Base-by-base conservation (phyloP, 2,329 filamentous ascomycete genomes). In the Xylaria sp. region DNA sequence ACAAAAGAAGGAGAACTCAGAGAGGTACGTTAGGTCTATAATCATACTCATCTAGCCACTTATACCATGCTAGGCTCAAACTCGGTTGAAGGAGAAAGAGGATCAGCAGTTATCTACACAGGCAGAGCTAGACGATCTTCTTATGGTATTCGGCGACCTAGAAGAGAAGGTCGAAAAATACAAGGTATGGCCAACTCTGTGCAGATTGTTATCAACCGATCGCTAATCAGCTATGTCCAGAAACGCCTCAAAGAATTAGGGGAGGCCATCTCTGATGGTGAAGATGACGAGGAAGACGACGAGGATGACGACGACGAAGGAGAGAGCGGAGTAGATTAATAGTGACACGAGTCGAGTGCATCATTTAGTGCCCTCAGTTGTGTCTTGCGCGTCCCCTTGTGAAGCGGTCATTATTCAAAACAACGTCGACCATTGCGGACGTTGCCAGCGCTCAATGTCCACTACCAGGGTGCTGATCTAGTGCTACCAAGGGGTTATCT, bases 91-190 rank as follows among this genome's bases (percentile, higher is more conserved):
- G 53, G 81, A 86, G 70, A 90, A 87, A 69, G 87, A 90, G 72
- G 85, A 88, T 67, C 89, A 91, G 66, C 89, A 87, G 63, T 84
- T 88, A 68, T 81, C 86, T 1, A 85, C 86, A 5, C 92, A 95
- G 76, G 85, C 87, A 2, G 93, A 96, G 78, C 83, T 95, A 53
- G 93, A 96, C 72, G 93, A 96, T 78, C 83, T 95, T 62, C 81
- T 96, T 41, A 91, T 95, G 82, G 90, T 96, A 5, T 93, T 94
- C 79, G 89, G 88, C 15, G 93, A 96, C 76, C 77, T 94, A 20
- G 93, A 96, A 79, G 91, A 93, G 62, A 95, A 94, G 81, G 84
- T 89, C 57, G 85, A 86, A 48, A 89, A 87, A 73, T 93, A 95
- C 76, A 95, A 93, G 85, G 91, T 91, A 80, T 72, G 85, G 77